Percentiles rank a stretch among this genome's conserved stretches.
Conservation (phyloP, 2,329 filamentous ascomycete species). For the Botrytis tulipae region DNA sequence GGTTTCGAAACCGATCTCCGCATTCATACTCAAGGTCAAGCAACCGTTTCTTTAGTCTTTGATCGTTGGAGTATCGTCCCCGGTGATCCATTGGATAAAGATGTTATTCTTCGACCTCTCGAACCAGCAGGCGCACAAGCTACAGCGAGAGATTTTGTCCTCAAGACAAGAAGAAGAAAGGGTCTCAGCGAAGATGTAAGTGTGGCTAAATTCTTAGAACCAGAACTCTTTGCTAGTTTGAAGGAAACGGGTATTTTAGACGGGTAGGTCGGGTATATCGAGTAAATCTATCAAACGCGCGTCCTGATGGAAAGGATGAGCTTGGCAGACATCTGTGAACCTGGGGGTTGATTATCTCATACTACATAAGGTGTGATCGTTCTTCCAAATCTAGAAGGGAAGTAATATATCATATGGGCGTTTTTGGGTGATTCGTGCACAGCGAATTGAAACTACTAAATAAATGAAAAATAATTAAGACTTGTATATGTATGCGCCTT, state of each 20-base stretch:
- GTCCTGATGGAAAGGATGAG: neutral
- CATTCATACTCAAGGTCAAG: slow-evolving; percentile 92
- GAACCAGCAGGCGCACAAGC: slow-evolving; percentile 87
- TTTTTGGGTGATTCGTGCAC: slow-evolving; percentile 10
- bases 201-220: slow-evolving; percentile 93
- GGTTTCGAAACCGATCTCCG: slow-evolving; percentile 96
- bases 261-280: slow-evolving; percentile 39
- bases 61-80: slow-evolving; percentile 96
- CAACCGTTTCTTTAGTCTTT: slow-evolving; percentile 87
- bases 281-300: neutral
- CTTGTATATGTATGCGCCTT: neutral
- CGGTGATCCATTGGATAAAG: slow-evolving; percentile 88
- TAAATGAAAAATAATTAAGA: slow-evolving; percentile 10
- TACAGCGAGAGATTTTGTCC: slow-evolving; percentile 90
- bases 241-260: slow-evolving; percentile 87
- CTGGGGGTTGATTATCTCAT: neutral
- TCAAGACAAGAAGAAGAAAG: slow-evolving; percentile 93
- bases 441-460: slow-evolving; percentile 4
- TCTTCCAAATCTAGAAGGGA: neutral
- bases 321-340: neutral
- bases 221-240: slow-evolving; percentile 84
- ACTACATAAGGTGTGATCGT: neutral
- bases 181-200: slow-evolving; percentile 93
- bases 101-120: slow-evolving; percentile 76
- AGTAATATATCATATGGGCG: neutral